A percentile compares a stretch with the other conserved stretches of the same genome.
phyloP scores from a whole-genome alignment of 2,329 filamentous ascomycete genomes.

The Purpureocillium takamizusanense region DNA sequence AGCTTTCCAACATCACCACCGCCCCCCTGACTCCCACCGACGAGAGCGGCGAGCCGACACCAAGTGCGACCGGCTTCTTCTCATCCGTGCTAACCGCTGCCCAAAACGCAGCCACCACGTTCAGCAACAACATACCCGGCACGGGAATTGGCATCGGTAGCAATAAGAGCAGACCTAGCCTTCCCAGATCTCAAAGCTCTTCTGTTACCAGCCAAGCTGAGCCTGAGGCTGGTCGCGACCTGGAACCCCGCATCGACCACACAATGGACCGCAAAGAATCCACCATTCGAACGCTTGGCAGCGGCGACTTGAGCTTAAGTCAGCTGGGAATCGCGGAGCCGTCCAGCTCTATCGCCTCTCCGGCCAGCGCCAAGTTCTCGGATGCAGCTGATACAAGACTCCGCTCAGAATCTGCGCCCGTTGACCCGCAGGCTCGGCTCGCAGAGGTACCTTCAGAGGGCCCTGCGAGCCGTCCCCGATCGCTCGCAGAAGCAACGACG shows the following conservation, averaged over 20 bases:
- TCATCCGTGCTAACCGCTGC: conserved; percentile 88
- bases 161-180: conserved; percentile 23
- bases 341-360: conserved; percentile 43
- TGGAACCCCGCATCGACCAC: conserved; percentile 17
- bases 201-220: conserved; percentile 24
- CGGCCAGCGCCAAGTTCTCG: conserved; percentile 45
- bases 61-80: conserved; percentile 69
- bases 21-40: conserved; percentile 67
- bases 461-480: conserved; percentile 33
- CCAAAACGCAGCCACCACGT: conserved; percentile 75
- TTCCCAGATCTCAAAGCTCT: conserved; percentile 15
- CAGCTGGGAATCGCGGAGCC: conserved; percentile 70
- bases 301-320: conserved; percentile 80
- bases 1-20: conserved; percentile 68
- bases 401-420: conserved; percentile 52
- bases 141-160: conserved; percentile 45
- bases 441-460: conserved; percentile 23
- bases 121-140: conserved; percentile 68
- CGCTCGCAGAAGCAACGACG: conserved; percentile 38
- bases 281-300: conserved; percentile 81
- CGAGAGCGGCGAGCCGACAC: conserved; percentile 54
- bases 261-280: conserved; percentile 53
- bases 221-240: conserved; percentile 28
- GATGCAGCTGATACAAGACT: conserved; percentile 37
- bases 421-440: conserved; percentile 26